Percentiles rank a stretch among this genome's conserved stretches.
phyloP scores from a whole-genome alignment of 2,329 filamentous ascomycete genomes.

The Phyllachora maydis region DNA sequence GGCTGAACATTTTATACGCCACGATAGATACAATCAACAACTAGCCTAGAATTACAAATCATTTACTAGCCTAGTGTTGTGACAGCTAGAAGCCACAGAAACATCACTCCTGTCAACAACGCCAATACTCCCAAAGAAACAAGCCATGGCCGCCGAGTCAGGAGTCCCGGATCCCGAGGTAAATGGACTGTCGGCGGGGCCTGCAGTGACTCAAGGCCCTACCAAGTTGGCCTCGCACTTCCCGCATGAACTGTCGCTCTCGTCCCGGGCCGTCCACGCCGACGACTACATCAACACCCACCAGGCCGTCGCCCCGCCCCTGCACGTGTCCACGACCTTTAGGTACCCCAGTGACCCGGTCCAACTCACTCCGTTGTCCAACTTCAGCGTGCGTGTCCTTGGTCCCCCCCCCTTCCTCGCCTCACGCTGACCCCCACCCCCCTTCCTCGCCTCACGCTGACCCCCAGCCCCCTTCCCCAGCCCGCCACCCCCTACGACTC shows the following conservation, averaged over 20 bases:
- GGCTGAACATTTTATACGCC: too few relatives aligned
- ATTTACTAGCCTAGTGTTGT: too few relatives aligned
- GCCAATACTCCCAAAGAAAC: too few relatives aligned
- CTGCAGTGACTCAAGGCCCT: too few relatives aligned
- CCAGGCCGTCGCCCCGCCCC: slow-evolving; percentile 65
- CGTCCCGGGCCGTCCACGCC: slow-evolving; percentile 61
- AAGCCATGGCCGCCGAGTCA: too few relatives aligned
- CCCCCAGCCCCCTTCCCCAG: slow-evolving; percentile 11
- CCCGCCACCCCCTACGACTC: slow-evolving; percentile 30
- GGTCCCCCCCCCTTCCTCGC: neutral
- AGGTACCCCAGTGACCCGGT: slow-evolving; percentile 57
- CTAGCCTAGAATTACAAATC: too few relatives aligned
- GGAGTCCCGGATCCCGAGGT: too few relatives aligned
- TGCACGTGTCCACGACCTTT: slow-evolving; percentile 86
- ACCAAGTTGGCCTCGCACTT: slow-evolving; percentile 11
- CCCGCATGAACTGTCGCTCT: slow-evolving; percentile 25
- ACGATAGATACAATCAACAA: too few relatives aligned
- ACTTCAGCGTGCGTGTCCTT: slow-evolving; percentile 29
- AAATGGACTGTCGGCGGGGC: too few relatives aligned
- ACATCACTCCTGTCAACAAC: too few relatives aligned
- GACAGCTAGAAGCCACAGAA: too few relatives aligned
- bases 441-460: neutral
- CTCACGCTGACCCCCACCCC: neutral
- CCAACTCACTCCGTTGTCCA: slow-evolving; percentile 29
- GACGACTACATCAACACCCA: slow-evolving; percentile 58